Base-by-base conservation (phyloP, 1,139 yeast genomes). In the Lodderomyces margitis region DNA sequence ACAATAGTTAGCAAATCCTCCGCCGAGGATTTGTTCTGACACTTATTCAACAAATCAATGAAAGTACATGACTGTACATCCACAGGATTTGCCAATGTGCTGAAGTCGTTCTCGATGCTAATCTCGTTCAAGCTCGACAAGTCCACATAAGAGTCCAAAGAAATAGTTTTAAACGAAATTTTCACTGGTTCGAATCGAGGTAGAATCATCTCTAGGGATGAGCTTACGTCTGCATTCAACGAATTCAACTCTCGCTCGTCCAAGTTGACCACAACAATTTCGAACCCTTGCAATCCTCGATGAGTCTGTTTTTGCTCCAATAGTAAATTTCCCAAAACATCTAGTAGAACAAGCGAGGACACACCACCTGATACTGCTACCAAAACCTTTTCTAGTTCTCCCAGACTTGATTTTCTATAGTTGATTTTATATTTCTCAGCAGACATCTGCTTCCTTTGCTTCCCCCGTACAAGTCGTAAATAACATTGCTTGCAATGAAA, bases 371-470 rank as follows among this genome's bases (percentile, higher is more conserved):
- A 81, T 3, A 83, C 56, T 1, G 92, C 79, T 2, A 87, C 58
- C 30, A 87, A 54, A 0, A 84, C 71, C 15, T 50, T 52, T 30
- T 62, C 68, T 23, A 39, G 16, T 4, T 30, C 31, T 16, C 32
- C 33, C 11, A 10, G n/a, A 5, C 14, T 16, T 3, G 56, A 60
- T 11, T 56, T 55, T 3, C 74, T 74, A 48, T 78, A 87, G 53
- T 80, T 77, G 21, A 84, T 89, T 55, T 86, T 85, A 62, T 76
- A 87, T 42, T 71, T 76, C 21, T 85, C 91, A 49, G 74, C 75
- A 32, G 66, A 68, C 87, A 91, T 81, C 55, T 75, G 84, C 56
- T 83, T 85, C 47, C 96, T 71, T 60, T 87, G 91, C 57, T 88
- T 89, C 21, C 88, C 83, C 46, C 85, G 73, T 28, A 89, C 70